phyloP scores from a whole-genome alignment of 192 early-diverging fungal genomes.

The Rhizoclosmatium globosum region DNA sequence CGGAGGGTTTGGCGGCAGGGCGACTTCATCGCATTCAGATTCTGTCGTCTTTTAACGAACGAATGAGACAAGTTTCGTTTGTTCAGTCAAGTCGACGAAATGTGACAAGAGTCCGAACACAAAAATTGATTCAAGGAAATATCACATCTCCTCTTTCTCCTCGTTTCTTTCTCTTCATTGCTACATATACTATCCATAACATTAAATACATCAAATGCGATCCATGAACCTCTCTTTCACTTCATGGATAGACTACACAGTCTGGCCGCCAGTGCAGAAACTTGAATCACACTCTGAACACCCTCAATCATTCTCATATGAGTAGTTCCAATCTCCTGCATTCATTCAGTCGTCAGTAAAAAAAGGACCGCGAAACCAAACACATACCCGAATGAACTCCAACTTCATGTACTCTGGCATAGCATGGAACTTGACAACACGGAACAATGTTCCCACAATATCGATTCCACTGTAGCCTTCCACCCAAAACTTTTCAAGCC shows the following conservation, averaged over 20 bases:
- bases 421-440: constrained; percentile 82
- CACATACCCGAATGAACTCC: constrained; percentile 79
- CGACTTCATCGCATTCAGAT: no score
- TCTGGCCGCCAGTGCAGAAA: constrained; percentile 82
- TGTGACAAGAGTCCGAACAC: no score
- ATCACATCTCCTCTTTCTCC: neutral
- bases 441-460: constrained; percentile 91
- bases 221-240: neutral
- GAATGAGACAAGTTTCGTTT: no score
- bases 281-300: constrained; percentile 82
- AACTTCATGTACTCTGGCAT: constrained; percentile 85
- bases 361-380: constrained; percentile 2
- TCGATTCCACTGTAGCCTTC: constrained; percentile 90
- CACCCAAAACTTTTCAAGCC: constrained; percentile 74
- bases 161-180: neutral
- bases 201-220: no score
- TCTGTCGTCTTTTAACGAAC: no score
- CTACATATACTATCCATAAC: neutral
- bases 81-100: no score
- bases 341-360: neutral
- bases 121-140: no score
- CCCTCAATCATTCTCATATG: constrained; percentile 95
- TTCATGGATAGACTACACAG: constrained; percentile 48
- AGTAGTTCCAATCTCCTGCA: constrained; percentile 87
- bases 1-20: neutral